phyloP scores from a whole-genome alignment of 768 basidiomycete genomes.

The Suillus plorans region DNA sequence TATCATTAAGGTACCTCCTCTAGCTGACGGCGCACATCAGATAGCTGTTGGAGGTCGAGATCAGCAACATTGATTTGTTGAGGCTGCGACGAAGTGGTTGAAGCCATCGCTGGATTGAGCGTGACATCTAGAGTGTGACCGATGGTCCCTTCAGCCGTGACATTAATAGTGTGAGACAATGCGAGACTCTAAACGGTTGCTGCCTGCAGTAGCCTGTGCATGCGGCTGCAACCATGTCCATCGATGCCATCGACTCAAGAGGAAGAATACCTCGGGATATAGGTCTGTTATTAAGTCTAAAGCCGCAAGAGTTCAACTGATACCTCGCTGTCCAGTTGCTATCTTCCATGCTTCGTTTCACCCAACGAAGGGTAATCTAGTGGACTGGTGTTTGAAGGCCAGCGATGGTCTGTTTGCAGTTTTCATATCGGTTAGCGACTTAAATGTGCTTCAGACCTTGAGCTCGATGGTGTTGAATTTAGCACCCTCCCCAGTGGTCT shows the following conservation, averaged over 20 bases:
- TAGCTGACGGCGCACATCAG: constrained; percentile 87
- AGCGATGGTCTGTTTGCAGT: constrained; percentile 51
- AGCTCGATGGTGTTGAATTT: constrained; percentile 74
- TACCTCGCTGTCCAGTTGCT: constrained; percentile 48
- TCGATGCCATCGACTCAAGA: constrained; percentile 30
- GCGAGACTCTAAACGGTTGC: constrained; percentile 12
- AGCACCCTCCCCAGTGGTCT: constrained; percentile 80
- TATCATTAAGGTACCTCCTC: constrained; percentile 68
- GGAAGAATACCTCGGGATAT: constrained; percentile 52
- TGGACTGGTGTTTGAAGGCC: constrained; percentile 78
- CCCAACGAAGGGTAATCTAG: constrained; percentile 74
- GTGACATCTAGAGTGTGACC: constrained; percentile 6
- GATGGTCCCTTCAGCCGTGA: constrained; percentile 19
- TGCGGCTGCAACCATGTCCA: constrained; percentile 17
- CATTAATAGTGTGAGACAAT: constrained; percentile 11
- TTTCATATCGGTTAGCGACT: constrained; percentile 2
- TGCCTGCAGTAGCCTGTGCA: constrained; percentile 19
- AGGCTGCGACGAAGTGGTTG: constrained; percentile 33
- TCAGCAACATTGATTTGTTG: constrained; percentile 81
- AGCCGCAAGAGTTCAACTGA: not conserved
- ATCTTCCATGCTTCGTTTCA: constrained; percentile 87
- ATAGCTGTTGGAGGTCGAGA: constrained; percentile 81
- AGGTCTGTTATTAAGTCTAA: constrained; percentile 26
- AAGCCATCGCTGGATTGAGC: constrained; percentile 30
- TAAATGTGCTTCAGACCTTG: constrained; percentile 46